phyloP scores from a whole-genome alignment of 208 protist genomes.

The Leishmania gerbilli region DNA sequence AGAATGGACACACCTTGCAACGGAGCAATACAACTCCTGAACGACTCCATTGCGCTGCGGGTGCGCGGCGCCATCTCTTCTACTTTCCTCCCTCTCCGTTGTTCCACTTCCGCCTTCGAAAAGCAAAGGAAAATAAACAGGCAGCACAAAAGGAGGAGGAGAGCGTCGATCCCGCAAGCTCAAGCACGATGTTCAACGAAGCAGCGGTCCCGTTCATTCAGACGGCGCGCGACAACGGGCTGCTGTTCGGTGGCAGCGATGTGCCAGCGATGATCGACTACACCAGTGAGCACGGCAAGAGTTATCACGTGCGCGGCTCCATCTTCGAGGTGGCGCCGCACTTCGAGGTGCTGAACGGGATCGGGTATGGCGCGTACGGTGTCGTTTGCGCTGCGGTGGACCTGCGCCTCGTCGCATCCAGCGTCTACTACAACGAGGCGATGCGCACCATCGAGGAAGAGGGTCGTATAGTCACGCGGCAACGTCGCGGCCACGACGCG shows the following conservation, averaged over 20 bases:
- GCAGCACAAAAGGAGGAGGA: neutral
- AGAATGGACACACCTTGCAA: neutral
- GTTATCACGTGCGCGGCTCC: slow-evolving; percentile 52
- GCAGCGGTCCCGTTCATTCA: slow-evolving; percentile 32
- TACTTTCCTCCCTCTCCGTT: neutral
- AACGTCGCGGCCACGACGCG: slow-evolving; percentile 6
- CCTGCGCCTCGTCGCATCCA: slow-evolving; percentile 45
- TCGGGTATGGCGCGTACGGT: slow-evolving; percentile 78
- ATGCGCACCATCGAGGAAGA: slow-evolving; percentile 38
- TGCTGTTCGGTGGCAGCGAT: slow-evolving; percentile 27
- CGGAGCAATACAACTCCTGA: neutral
- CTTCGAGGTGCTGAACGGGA: slow-evolving; percentile 58
- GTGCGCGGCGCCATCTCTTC: neutral
- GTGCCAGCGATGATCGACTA: slow-evolving; percentile 18
- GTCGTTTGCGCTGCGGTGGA: slow-evolving; percentile 74
- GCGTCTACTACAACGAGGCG: slow-evolving; percentile 35
- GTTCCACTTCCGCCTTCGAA: neutral
- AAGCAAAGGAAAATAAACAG: neutral
- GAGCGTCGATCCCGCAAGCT: neutral
- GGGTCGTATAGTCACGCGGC: slow-evolving; percentile 28
- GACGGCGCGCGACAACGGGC: slow-evolving; percentile 25
- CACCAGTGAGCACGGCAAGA: slow-evolving; percentile 38
- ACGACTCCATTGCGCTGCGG: neutral
- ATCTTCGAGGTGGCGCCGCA: slow-evolving; percentile 66
- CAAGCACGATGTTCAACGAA: slow-evolving; percentile 24